phyloP scores from a whole-genome alignment of 306 rosid species.

The Corylus heterophylla region DNA sequence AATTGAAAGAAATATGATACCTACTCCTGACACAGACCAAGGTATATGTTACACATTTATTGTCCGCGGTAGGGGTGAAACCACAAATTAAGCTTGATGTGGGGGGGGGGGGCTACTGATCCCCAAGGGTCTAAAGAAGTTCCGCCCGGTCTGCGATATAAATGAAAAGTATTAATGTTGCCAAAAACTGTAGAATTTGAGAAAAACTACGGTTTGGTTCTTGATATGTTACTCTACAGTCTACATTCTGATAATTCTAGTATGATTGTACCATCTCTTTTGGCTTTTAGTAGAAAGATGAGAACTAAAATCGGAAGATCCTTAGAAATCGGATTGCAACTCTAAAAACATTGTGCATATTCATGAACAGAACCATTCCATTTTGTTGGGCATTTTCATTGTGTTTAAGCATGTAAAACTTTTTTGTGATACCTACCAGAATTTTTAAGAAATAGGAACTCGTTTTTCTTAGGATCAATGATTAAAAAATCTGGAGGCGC shows the following conservation, averaged over 20 bases:
- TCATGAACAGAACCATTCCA: background rate
- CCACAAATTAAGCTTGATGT: no score
- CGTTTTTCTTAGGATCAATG: constrained; percentile 34
- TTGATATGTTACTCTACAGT: background rate
- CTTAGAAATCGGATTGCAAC: no score
- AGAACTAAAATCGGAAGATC: no score
- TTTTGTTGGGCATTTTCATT: background rate
- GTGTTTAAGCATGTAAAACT: background rate
- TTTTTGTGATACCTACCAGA: constrained; percentile 2
- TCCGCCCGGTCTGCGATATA: no score
- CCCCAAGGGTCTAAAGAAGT: no score
- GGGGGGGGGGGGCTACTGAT: no score
- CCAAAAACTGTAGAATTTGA: background rate
- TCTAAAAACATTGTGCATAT: background rate
- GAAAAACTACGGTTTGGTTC: background rate
- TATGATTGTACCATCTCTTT: background rate
- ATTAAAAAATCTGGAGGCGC: constrained; percentile 15
- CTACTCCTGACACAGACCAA: background rate
- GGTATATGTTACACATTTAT: background rate
- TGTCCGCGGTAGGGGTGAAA: background rate
- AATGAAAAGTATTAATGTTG: background rate
- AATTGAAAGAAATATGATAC: background rate
- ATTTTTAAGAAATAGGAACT: constrained; percentile 10
- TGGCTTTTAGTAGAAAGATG: background rate
- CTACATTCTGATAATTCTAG: background rate